These are phyloP conservation scores for Alternaria brassicicola DNA, from an alignment of 2,329 filamentous ascomycete species.

Conservation along the genomic window DNA sequence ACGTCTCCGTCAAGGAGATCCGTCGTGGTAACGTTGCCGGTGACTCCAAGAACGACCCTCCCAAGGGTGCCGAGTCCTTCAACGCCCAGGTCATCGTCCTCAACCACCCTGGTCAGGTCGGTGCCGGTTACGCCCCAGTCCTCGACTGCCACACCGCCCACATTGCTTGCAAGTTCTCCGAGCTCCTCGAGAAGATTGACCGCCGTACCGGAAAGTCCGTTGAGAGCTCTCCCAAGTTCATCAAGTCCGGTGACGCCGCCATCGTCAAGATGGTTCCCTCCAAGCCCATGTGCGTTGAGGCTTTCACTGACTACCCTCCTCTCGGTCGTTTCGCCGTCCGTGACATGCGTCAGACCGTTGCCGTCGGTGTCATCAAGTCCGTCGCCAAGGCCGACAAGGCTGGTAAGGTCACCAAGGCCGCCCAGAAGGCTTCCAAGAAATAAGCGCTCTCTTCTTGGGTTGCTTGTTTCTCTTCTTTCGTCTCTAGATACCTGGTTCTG, in stretches of 20 bases:
- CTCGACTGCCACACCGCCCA: constrained; percentile 99
- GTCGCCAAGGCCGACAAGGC: constrained; percentile 56
- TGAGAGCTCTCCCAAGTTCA: constrained; percentile 94
- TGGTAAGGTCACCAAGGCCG: constrained; percentile 60
- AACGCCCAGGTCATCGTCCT: constrained; percentile 99
- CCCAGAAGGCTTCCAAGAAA: constrained; percentile 52
- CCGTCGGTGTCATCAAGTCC: constrained; percentile 91
- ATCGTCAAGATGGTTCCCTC: constrained; percentile 99
- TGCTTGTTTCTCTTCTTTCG: constrained; percentile 44
- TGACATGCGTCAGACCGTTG: constrained; percentile 86
- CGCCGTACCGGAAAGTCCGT: constrained; percentile 99
- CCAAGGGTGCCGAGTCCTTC: constrained; percentile 87
- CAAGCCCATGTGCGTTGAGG: constrained; percentile 99
- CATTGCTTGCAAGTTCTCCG: constrained; percentile 99
- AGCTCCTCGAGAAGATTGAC: constrained; percentile 99
- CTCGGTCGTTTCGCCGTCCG: constrained; percentile 99
- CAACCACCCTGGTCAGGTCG: constrained; percentile 99
- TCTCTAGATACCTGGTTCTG: constrained; percentile 45
- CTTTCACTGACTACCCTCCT: constrained; percentile 99
- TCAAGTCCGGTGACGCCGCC: constrained; percentile 99
- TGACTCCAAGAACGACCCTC: constrained; percentile 99
- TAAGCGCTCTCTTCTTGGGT: constrained; percentile 42
- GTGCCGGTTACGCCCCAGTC: constrained; percentile 98
- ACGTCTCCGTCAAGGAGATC: constrained; percentile 99
- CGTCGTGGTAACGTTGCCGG: constrained; percentile 99